Evolutionary conservation across 495 filamentous ascomycete genomes (phyloP).

Genomic region (Penicillium taxi): DNA sequence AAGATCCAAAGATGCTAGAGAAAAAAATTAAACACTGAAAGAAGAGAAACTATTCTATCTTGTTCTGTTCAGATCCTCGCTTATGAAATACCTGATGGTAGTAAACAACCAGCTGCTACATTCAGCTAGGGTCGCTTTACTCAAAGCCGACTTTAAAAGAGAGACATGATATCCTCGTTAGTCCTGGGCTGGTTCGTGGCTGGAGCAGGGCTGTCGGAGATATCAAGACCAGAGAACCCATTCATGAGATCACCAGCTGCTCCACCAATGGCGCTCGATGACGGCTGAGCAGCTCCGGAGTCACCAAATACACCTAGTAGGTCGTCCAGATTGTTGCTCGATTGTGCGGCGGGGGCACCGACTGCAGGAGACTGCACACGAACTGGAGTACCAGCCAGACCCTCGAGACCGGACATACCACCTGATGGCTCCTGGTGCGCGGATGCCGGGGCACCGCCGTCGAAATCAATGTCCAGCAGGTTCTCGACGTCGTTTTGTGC

Average conservation of each 20-base stretch:
- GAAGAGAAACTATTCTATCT: constrained; percentile 25
- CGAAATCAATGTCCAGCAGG: constrained; percentile 95
- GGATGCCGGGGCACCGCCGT: constrained; percentile 84
- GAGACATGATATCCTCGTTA: constrained; percentile 81
- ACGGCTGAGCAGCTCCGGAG: constrained; percentile 22
- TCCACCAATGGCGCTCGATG: constrained; percentile 26
- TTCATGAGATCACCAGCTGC: constrained; percentile 61
- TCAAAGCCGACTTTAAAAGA: constrained; percentile 55
- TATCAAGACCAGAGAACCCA: constrained; percentile 72
- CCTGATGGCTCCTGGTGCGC: constrained; percentile 61
- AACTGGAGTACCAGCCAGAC: constrained; percentile 69
- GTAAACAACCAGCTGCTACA: constrained; percentile 13
- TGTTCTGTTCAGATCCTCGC: constrained; percentile 21
- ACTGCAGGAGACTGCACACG: constrained; percentile 59
- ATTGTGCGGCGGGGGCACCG: constrained; percentile 33
- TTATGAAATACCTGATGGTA: constrained; percentile 22
- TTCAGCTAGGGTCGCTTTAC: constrained; percentile 8
- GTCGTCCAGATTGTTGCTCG: constrained; percentile 70
- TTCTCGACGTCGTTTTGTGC: constrained; percentile 82
- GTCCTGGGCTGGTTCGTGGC: constrained; percentile 40
- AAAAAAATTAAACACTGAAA: constrained; percentile 20
- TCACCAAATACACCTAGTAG: constrained; percentile 75
- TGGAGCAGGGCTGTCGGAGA: constrained; percentile 46
- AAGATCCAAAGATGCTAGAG: constrained; percentile 5
- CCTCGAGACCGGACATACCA: constrained; percentile 61